Evolutionary conservation across 768 basidiomycete species (phyloP), one percentile per base, ranked within the genome.

Genomic region (Psilocybe cyanescens): DNA sequence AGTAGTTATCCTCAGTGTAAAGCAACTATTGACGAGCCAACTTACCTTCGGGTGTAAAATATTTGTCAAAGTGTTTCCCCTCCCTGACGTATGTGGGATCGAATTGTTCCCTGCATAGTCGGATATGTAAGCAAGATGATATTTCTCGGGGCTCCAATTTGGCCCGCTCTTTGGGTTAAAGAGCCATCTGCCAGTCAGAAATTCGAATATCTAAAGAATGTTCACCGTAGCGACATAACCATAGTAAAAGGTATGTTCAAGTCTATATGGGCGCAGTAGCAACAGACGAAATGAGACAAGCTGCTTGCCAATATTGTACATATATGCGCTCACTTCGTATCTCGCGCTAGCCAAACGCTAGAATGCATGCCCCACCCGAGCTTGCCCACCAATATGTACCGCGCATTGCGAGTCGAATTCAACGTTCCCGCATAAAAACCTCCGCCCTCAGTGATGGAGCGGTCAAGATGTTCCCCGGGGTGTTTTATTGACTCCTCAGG

Each of bases 331-430:
- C 77, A 78, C 61, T 77, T 79, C 60, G 55, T 57, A 58, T 78
- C 74, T 62, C 67, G 68, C 66, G 69, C 79, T 19, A 81, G 73
- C 81, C 81, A 82, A 28, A 81, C 80, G 12, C 77, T 83, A 11
- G 80, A 82, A 66, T 80, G 79, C 54, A 75, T 74, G 3, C 63
- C 63, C 80, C 79, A 83, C 7, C 86, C 86, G 11, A 87, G 72
- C 70, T 87, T 86, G 41, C 85, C 71, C 41, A 87, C 77, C 59
- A 86, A 76, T 16, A 75, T 70, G 70, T 86, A 86, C 75, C 81
- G 49, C 24, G 63, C 24, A 31, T 60, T 59, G 24, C 66, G 57
- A 41, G 12, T 57, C 8, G 44, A 37, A 3, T 41, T 51, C 9
- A 62, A 56, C 39, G 31, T 24, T 24, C 57, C 59, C 24, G 67